Conservation (phyloP, 352 stramenopile genomes). For the Phytophthora foliorum region DNA sequence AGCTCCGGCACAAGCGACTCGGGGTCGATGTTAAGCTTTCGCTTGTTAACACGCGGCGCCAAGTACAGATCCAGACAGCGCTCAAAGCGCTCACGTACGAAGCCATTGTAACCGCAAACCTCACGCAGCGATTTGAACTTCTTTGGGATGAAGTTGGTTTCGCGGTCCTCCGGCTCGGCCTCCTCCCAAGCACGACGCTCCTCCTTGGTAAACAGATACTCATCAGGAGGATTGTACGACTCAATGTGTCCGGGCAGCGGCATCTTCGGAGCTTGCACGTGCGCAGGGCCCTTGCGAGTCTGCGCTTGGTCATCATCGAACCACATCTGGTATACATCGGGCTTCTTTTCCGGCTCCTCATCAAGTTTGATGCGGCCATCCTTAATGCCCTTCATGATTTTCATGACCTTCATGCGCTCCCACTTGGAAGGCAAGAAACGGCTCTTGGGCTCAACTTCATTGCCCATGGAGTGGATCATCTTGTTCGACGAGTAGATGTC, state of each 20-base stretch:
- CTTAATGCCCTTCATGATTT: slow-evolving; percentile 97
- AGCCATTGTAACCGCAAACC: slow-evolving; percentile 97
- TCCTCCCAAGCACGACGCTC: slow-evolving; percentile 96
- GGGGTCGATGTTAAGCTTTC: slow-evolving; percentile 98
- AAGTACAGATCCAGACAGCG: slow-evolving; percentile 99
- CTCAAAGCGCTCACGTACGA: slow-evolving; percentile 99
- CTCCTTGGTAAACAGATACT: slow-evolving; percentile 98
- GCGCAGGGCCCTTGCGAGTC: slow-evolving; percentile 93
- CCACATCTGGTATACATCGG: slow-evolving; percentile 94
- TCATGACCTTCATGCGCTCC: slow-evolving; percentile 98
- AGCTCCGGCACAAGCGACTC: slow-evolving; percentile 96
- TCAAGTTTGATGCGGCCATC: slow-evolving; percentile 96
- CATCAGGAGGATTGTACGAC: slow-evolving; percentile 99
- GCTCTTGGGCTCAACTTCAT: slow-evolving; percentile 92
- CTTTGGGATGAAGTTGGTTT: slow-evolving; percentile 97
- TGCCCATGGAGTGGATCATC: slow-evolving; percentile 90
- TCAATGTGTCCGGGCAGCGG: slow-evolving; percentile 97
- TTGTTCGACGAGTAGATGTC: slow-evolving; percentile 92
- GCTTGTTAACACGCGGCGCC: slow-evolving; percentile 96
- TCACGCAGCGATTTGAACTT: slow-evolving; percentile 98
- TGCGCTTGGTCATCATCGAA: slow-evolving; percentile 91
- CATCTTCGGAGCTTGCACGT: slow-evolving; percentile 98
- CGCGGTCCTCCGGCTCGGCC: slow-evolving; percentile 96
- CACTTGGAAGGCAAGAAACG: slow-evolving; percentile 97
- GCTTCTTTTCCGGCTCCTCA: slow-evolving; percentile 93